phyloP scores from a whole-genome alignment of 345 rosid species.

The Eucalyptus tenuipes region DNA sequence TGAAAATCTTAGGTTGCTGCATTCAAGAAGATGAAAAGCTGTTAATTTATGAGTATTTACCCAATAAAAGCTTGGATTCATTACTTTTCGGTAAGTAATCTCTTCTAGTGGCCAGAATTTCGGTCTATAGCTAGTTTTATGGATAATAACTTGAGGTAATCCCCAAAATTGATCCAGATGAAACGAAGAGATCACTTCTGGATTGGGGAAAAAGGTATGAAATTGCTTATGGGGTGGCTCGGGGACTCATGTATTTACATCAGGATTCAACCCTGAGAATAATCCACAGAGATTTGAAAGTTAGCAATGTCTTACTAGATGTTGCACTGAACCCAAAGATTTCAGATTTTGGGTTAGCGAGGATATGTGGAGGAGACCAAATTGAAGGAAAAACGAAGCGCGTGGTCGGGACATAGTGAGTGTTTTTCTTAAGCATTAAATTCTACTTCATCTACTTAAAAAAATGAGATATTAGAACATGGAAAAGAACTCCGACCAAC shows the following conservation, averaged over 20 bases:
- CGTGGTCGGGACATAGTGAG: conserved; percentile 8
- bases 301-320: conserved; percentile 1
- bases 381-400: not conserved
- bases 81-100: conserved; percentile 12
- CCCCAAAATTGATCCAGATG: not conserved
- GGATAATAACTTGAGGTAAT: not conserved
- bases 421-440: not conserved
- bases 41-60: conserved; percentile 42
- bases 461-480: not conserved
- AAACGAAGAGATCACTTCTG: not conserved
- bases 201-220: not conserved
- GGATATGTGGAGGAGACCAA: not conserved
- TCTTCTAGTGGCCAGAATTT: not conserved
- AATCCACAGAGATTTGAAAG: conserved; percentile 3
- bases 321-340: conserved; percentile 3
- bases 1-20: conserved; percentile 54
- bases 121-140: not conserved
- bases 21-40: conserved; percentile 34
- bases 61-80: conserved; percentile 28
- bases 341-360: conserved; percentile 1
- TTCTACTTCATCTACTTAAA: not conserved
- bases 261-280: not conserved
- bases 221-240: conserved; percentile 1
- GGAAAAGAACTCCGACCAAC: not conserved
- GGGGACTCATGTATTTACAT: conserved; percentile 6